These are phyloP conservation scores for Umbellularia californica DNA, from an alignment of 164 flowering plant species.

Conservation along the genomic window DNA sequence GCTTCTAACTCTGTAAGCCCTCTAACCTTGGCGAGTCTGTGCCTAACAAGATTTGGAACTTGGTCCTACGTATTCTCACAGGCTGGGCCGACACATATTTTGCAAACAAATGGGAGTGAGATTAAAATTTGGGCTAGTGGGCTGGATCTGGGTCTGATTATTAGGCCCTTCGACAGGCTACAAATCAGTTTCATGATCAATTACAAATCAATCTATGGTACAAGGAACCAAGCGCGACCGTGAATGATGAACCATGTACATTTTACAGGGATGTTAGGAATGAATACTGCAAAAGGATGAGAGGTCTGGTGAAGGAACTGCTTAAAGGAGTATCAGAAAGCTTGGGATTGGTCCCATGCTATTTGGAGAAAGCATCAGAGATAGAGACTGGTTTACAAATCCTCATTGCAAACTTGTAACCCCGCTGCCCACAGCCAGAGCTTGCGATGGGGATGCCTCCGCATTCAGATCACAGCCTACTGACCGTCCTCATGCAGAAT, in stretches of 20 bases:
- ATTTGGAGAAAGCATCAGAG: background rate
- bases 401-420: conserved; percentile 5
- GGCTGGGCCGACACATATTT: no score
- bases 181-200: no score
- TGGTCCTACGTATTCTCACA: no score
- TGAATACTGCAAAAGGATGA: conserved; percentile 33
- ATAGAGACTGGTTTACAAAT: conserved; percentile 5
- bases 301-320: conserved; percentile 1
- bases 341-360: conserved; percentile 2
- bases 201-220: no score
- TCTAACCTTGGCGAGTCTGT: no score
- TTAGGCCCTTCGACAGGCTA: no score
- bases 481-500: conserved; percentile 43
- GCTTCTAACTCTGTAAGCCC: no score
- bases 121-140: no score
- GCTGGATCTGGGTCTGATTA: no score
- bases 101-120: no score
- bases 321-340: conserved; percentile 11
- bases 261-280: conserved; percentile 31
- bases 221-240: no score
- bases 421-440: conserved; percentile 9
- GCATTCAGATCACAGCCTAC: conserved; percentile 8
- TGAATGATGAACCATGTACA: background rate
- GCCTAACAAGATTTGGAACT: no score
- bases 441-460: conserved; percentile 7